phyloP scores from a whole-genome alignment of 75 land plant genomes.

The Chamaecyparis obtusa region DNA sequence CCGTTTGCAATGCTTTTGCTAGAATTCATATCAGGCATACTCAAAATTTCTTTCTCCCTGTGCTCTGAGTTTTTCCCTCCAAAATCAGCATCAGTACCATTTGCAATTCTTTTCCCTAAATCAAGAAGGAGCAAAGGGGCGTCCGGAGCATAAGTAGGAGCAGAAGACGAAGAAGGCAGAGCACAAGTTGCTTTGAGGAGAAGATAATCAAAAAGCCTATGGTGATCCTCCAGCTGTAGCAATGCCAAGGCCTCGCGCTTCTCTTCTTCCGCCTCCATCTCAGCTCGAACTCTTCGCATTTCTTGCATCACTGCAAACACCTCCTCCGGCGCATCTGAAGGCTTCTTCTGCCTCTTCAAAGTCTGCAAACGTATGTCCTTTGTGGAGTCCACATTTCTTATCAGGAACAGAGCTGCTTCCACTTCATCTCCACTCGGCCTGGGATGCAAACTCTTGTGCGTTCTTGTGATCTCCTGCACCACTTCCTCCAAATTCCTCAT shows the following conservation, averaged over 20 bases:
- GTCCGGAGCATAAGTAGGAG: background rate
- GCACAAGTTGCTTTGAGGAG: conserved; percentile 42
- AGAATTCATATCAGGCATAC: too few relatives aligned
- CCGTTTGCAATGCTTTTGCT: background rate
- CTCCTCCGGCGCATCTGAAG: conserved; percentile 45
- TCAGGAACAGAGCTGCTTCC: conserved; percentile 42
- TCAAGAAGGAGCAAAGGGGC: background rate
- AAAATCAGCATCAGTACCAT: too few relatives aligned
- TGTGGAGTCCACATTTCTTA: conserved; percentile 23
- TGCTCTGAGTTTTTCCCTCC: too few relatives aligned
- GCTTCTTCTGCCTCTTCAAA: conserved; percentile 31
- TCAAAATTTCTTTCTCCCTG: too few relatives aligned
- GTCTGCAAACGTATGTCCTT: conserved; percentile 34
- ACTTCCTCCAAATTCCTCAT: conserved; percentile 29
- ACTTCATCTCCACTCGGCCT: conserved; percentile 59
- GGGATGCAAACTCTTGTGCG: conserved; percentile 48
- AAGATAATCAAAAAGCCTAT: conserved; percentile 43
- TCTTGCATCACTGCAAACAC: conserved; percentile 24
- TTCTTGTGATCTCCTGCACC: conserved; percentile 50
- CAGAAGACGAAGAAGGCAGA: conserved; percentile 13
- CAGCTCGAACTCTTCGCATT: too few relatives aligned
- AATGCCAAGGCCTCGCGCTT: too few relatives aligned
- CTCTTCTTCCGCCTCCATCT: too few relatives aligned
- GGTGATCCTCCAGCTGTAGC: conserved; percentile 33
- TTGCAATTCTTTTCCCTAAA: background rate